Percentiles rank a stretch among this genome's conserved stretches.
These are phyloP conservation scores for Rhizophora apiculata DNA, from an alignment of 345 rosid species.

Conservation along the genomic window DNA sequence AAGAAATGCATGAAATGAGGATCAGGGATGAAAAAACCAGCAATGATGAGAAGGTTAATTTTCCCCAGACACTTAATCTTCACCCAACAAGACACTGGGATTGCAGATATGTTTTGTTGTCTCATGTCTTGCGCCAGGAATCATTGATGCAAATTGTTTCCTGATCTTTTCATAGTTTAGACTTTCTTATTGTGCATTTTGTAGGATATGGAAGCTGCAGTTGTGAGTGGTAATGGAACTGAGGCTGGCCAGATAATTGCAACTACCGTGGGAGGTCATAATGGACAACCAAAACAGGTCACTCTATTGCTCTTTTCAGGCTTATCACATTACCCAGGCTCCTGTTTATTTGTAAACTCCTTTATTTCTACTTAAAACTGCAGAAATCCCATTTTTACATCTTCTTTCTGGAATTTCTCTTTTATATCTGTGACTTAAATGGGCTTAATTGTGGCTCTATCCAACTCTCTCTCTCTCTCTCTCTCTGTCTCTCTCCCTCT, in stretches of 20 bases:
- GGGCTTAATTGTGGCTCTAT: too few relatives aligned
- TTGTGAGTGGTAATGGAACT: constrained; percentile 76
- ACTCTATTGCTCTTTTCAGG: not conserved
- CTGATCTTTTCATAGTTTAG: not conserved
- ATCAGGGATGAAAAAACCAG: constrained; percentile 52
- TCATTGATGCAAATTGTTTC: not conserved
- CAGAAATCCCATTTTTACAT: not conserved
- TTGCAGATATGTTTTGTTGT: not conserved
- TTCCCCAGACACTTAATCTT: not conserved
- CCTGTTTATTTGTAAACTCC: not conserved
- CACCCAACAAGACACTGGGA: not conserved
- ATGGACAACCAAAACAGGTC: constrained; percentile 97
- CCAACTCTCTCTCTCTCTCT: too few relatives aligned
- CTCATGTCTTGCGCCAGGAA: not conserved
- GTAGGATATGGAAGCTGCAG: constrained; percentile 62
- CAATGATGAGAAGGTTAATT: constrained; percentile 57
- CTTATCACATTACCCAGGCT: constrained; percentile 7
- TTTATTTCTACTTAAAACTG: constrained; percentile 3
- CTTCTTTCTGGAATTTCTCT: not conserved
- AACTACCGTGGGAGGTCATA: constrained; percentile 76
- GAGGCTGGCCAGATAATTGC: constrained; percentile 87
- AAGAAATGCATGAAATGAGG: constrained; percentile 57
- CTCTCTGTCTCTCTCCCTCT: too few relatives aligned
- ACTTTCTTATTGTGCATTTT: constrained; percentile 9
- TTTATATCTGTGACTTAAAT: not conserved